These are phyloP conservation scores for Protomyces pachydermus DNA, from an alignment of 1,139 yeast species.

Conservation along the genomic window DNA sequence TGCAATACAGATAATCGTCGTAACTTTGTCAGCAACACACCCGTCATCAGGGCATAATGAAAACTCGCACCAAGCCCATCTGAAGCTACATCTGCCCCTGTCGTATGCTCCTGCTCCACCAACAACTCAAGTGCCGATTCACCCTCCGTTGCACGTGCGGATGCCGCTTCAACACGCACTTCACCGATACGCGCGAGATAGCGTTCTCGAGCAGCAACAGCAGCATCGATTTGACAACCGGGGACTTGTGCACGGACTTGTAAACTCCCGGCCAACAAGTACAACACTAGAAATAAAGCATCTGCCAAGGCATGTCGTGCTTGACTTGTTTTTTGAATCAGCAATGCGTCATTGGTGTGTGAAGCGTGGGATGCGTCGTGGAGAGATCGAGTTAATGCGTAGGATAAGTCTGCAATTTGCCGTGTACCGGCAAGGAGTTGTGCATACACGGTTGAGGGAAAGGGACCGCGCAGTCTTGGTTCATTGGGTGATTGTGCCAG, in stretches of 20 bases:
- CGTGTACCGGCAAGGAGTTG: conserved; percentile 55
- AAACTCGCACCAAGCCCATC: conserved; percentile 18
- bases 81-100: background rate
- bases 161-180: background rate
- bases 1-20: background rate
- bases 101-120: background rate
- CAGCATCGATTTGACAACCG: conserved; percentile 61
- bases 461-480: conserved; percentile 66
- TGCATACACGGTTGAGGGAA: conserved; percentile 54
- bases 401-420: conserved; percentile 66
- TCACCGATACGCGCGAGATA: conserved; percentile 52
- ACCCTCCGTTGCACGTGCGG: background rate
- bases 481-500: conserved; percentile 73
- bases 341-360: background rate
- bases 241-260: conserved; percentile 72
- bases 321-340: conserved; percentile 49
- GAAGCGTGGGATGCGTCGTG: conserved; percentile 41
- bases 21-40: background rate
- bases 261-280: conserved; percentile 73
- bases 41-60: conserved; percentile 19
- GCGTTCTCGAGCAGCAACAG: conserved; percentile 68
- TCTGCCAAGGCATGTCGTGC: conserved; percentile 69
- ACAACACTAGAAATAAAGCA: conserved; percentile 65
- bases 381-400: conserved; percentile 63
- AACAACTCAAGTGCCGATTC: background rate